Percentiles rank a stretch among this genome's conserved stretches.
phyloP scores from a whole-genome alignment of 169 alveolate genomes.

The Plasmodium ovale region DNA sequence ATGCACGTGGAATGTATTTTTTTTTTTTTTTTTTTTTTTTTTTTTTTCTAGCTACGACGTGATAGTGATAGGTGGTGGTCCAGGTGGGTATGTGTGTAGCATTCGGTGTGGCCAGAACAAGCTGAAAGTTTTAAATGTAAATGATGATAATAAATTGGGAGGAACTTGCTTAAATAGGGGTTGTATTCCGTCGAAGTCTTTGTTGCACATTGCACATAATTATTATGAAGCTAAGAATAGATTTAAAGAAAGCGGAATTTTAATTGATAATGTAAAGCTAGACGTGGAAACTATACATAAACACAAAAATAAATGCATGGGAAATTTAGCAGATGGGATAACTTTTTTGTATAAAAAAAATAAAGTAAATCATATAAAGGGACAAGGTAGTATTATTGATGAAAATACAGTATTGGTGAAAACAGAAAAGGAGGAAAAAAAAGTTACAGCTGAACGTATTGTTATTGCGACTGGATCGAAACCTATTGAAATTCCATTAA shows the following conservation, averaged over 20 bases:
- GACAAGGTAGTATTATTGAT: slow-evolving; percentile 80
- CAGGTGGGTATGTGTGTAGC: slow-evolving; percentile 97
- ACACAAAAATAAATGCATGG: slow-evolving; percentile 90
- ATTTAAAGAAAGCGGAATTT: slow-evolving; percentile 78
- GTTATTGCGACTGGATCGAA: slow-evolving; percentile 95
- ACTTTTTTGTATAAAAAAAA: slow-evolving; percentile 94
- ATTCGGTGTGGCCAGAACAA: slow-evolving; percentile 98
- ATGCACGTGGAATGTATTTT: not conserved
- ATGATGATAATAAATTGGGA: slow-evolving; percentile 95
- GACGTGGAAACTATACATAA: slow-evolving; percentile 89
- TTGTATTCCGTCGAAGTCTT: slow-evolving; percentile 97
- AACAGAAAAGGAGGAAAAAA: slow-evolving; percentile 25
- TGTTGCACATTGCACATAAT: slow-evolving; percentile 94
- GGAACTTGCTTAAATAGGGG: slow-evolving; percentile 99
- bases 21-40: not conserved
- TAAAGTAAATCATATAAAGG: slow-evolving; percentile 91
- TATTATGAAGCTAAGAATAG: slow-evolving; percentile 81
- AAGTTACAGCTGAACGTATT: slow-evolving; percentile 65
- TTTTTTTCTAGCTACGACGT: slow-evolving; percentile 85
- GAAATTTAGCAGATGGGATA: slow-evolving; percentile 93
- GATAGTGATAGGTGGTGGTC: slow-evolving; percentile 94
- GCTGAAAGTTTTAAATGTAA: slow-evolving; percentile 95
- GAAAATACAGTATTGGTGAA: slow-evolving; percentile 39
- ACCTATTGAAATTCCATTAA: slow-evolving; percentile 91
- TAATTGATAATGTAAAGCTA: slow-evolving; percentile 77